phyloP scores from a whole-genome alignment of 768 basidiomycete genomes.

The Xanthoconium purpureum region DNA sequence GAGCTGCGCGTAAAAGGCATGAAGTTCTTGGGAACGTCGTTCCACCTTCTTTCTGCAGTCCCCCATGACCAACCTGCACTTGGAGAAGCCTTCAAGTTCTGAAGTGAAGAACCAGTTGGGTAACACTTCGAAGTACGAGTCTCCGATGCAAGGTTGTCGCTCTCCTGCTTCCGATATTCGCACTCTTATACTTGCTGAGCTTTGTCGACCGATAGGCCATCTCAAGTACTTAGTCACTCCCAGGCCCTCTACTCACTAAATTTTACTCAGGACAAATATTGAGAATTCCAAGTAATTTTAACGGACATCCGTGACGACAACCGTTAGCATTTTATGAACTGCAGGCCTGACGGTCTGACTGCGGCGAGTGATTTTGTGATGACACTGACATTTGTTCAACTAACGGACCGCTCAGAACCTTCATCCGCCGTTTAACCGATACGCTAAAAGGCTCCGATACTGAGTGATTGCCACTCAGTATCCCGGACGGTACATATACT shows the following conservation, averaged over 20 bases:
- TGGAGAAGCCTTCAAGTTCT: neutral
- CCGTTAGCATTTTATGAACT: neutral
- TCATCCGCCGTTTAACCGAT: no score
- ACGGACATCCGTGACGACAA: neutral
- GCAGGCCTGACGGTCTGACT: constrained; percentile 51
- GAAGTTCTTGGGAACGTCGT: neutral
- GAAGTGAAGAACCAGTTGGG: constrained; percentile 1
- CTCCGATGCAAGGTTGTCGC: constrained; percentile 32
- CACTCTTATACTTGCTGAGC: constrained; percentile 38
- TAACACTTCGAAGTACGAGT: neutral
- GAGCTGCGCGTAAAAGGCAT: neutral
- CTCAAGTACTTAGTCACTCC: neutral
- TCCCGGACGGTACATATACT: no score
- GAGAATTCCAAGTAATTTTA: constrained; percentile 37
- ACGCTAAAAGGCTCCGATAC: no score
- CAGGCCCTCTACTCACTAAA: neutral
- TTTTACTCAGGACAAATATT: constrained; percentile 32
- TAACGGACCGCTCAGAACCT: constrained; percentile 36
- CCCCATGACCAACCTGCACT: constrained; percentile 8
- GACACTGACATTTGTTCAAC: neutral
- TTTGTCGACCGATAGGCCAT: constrained; percentile 38
- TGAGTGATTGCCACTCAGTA: no score
- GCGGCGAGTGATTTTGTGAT: constrained; percentile 31
- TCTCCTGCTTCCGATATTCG: constrained; percentile 39
- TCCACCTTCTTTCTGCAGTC: neutral